Evolutionary conservation across 805 yeast species (phyloP), one percentile per base, ranked within the genome.

Genomic region (Maudiozyma turicensis): DNA sequence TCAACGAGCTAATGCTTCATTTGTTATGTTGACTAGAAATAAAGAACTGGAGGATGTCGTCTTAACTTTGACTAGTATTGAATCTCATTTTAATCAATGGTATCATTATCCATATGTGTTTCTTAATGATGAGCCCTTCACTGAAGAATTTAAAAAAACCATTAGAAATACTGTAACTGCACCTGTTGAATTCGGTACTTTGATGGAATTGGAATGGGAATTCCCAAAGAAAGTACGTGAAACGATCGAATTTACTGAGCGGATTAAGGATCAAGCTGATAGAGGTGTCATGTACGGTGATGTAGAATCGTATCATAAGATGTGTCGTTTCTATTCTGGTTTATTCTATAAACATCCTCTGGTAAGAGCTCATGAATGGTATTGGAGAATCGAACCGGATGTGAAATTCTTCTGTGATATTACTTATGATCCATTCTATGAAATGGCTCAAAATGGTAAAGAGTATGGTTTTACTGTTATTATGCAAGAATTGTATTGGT

Each of bases 351-450:
- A 82, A 51, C 96, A 91, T 64, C 86, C 85, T 6, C 61, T 86
- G 54, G 82, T 91, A 40, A 66, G 67, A 46, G 75, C 79, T 52
- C 74, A 81, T 49, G 89, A 89, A 52, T 91, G 96, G 95, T 93
- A 89, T 68, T 90, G 97, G 96, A 75, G 98, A 50, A 90, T 93
- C n/a, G 98, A 93, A 65, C 98, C 98, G 2, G 85, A 85, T 56
- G 93, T 91, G 40, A 82, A 86, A 54, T 88, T 87, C 62, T 89
- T 75, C 63, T 91, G 99, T 68, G 97, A 91, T 64, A 67, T 89
- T 48, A 84, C 95, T 0, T 88, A 90, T 67, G 98, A 91, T 67
- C 95, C 96, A 13, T 93, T 91, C 60, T 56, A 74, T n/a, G 87
- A 84, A 58, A 88, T 91, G 97, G 77, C 77, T 46, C 71, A 70